Conservation (phyloP, 2,329 filamentous ascomycete species). For the Falciphora oryzae region DNA sequence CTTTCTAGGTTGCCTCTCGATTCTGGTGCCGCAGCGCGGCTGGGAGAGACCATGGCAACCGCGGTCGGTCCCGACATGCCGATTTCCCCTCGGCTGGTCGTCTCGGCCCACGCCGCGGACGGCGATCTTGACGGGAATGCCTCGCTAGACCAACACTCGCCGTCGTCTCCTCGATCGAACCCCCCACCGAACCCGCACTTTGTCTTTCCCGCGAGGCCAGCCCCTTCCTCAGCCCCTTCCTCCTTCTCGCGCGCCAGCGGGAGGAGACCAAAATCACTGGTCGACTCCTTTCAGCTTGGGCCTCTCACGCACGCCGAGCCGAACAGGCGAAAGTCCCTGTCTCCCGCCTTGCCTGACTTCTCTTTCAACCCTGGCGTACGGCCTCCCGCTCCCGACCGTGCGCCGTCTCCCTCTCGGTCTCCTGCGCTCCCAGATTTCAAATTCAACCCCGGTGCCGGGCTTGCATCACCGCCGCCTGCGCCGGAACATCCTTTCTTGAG, state of each 20-base stretch:
- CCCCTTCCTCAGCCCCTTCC: conserved; percentile 41
- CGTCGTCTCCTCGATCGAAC: conserved; percentile 28
- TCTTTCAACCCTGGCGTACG: conserved; percentile 48
- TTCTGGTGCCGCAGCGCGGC: conserved; percentile 45
- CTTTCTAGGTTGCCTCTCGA: conserved; percentile 33
- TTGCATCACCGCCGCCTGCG: conserved; percentile 26
- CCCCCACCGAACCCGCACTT: conserved; percentile 58
- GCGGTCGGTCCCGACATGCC: conserved; percentile 24
- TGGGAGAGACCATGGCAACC: conserved; percentile 27
- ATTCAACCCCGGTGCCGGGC: conserved; percentile 22
- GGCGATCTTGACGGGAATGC: background rate
- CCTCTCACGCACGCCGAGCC: conserved; percentile 24
- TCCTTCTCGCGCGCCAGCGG: conserved; percentile 42
- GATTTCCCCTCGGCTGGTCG: conserved; percentile 14
- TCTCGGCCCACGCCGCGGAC: conserved; percentile 7
- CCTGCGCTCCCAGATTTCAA: conserved; percentile 9
- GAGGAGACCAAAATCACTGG: conserved; percentile 47
- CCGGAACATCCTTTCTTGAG: conserved; percentile 39
- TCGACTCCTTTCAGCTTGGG: conserved; percentile 35
- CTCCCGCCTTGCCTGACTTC: conserved; percentile 46
- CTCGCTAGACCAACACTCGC: background rate
- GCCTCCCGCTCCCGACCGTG: conserved; percentile 4
- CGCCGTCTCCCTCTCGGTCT: conserved; percentile 3
- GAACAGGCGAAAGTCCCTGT: conserved; percentile 23
- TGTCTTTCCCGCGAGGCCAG: conserved; percentile 50